Evolutionary conservation across 345 rosid genomes (phyloP).

Genomic region (Acer campestre): DNA sequence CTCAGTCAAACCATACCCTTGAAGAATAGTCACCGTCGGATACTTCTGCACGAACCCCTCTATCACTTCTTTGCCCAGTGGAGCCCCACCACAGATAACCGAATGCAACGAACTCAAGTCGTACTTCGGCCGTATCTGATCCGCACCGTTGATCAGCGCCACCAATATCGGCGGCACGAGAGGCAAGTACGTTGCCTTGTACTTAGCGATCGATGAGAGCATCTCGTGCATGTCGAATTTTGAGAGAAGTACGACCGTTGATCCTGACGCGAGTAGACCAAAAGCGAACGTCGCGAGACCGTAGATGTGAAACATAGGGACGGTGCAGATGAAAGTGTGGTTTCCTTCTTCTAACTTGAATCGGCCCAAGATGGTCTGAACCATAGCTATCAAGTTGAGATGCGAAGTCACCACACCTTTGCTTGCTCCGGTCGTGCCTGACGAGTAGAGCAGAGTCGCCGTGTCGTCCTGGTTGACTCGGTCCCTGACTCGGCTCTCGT

Average conservation of each 20-base stretch:
- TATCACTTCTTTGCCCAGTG: constrained; percentile 73
- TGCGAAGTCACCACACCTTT: constrained; percentile 87
- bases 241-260: constrained; percentile 67
- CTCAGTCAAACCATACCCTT: constrained; percentile 82
- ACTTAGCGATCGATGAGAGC: constrained; percentile 57
- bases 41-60: constrained; percentile 64
- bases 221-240: constrained; percentile 73
- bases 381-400: constrained; percentile 68
- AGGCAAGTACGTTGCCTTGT: constrained; percentile 59
- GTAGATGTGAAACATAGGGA: constrained; percentile 91
- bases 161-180: constrained; percentile 66
- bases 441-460: constrained; percentile 84
- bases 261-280: constrained; percentile 66
- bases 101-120: constrained; percentile 60
- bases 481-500: constrained; percentile 44
- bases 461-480: constrained; percentile 75
- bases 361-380: constrained; percentile 39
- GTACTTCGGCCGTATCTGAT: constrained; percentile 48
- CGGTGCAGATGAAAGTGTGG: constrained; percentile 68
- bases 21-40: constrained; percentile 52
- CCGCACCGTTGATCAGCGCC: constrained; percentile 59
- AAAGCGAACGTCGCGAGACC: constrained; percentile 71
- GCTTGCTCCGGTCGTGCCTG: constrained; percentile 90
- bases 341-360: constrained; percentile 34
- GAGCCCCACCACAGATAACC: constrained; percentile 75